Conservation (phyloP, 2,329 filamentous ascomycete genomes). For the Mycosphaerella sp. region DNA sequence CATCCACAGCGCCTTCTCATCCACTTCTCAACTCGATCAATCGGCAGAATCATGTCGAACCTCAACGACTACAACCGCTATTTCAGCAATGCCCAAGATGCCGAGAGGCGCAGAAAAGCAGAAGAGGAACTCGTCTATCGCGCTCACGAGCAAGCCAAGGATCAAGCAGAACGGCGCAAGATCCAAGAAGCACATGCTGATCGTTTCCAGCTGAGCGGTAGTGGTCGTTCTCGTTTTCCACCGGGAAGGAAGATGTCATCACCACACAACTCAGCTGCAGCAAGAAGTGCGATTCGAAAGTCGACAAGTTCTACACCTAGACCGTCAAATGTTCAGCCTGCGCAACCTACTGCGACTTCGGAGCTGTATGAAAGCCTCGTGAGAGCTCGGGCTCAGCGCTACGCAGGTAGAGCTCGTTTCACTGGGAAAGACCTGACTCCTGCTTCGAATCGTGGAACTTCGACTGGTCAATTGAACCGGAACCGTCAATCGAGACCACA, state of each 20-base stretch:
- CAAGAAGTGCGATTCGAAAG: neutral
- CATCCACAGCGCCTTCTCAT: neutral
- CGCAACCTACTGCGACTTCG: too few species aligned
- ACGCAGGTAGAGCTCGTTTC: too few species aligned
- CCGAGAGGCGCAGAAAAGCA: neutral
- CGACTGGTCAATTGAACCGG: too few species aligned
- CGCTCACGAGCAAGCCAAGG: neutral
- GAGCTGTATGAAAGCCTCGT: too few species aligned
- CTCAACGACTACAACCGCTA: neutral
- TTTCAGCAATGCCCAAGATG: neutral
- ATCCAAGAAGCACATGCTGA: neutral
- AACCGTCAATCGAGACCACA: too few species aligned
- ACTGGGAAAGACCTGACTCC: too few species aligned
- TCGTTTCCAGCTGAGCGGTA: neutral
- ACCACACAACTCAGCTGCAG: neutral
- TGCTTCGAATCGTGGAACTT: too few species aligned
- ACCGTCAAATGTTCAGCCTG: too few species aligned
- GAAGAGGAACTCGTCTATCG: neutral
- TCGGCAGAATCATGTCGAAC: neutral
- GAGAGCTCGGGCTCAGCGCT: too few species aligned
- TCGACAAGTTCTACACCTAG: too few species aligned
- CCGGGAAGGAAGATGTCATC: neutral
- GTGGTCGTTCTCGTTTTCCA: neutral
- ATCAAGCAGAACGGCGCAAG: neutral
- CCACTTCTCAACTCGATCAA: neutral